Percentiles rank a stretch among this genome's conserved stretches.
These are phyloP conservation scores for Russula earlei DNA, from an alignment of 768 basidiomycete species.

Conservation along the genomic window DNA sequence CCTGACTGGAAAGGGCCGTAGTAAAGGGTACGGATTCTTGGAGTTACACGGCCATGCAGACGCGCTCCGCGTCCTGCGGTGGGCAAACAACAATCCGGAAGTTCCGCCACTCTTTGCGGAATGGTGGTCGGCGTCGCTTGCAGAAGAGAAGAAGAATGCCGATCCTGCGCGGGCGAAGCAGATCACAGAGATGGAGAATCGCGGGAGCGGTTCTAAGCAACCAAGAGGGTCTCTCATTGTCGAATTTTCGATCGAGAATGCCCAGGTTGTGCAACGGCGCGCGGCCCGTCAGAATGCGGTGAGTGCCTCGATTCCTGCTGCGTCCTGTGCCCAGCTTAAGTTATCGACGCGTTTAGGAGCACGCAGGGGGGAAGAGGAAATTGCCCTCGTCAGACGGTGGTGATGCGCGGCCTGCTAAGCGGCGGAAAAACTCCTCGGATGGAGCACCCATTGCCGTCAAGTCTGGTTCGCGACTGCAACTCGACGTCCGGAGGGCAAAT, in stretches of 20 bases:
- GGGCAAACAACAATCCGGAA: conserved; percentile 84
- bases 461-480: not conserved
- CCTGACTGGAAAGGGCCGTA: conserved; percentile 75
- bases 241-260: conserved; percentile 96
- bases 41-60: conserved; percentile 85
- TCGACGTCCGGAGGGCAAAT: not conserved
- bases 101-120: conserved; percentile 54
- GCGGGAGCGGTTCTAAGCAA: conserved; percentile 36
- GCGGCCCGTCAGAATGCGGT: conserved; percentile 41
- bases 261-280: conserved; percentile 78
- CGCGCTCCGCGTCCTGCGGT: conserved; percentile 82
- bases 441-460: not conserved
- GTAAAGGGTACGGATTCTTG: conserved; percentile 92
- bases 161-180: conserved; percentile 48
- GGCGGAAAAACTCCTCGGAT: not conserved
- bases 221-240: conserved; percentile 55
- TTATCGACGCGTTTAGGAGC: not conserved
- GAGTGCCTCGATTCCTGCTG: not conserved
- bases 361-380: conserved; percentile 1
- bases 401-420: not conserved
- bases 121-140: conserved; percentile 81
- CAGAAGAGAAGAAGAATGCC: conserved; percentile 38
- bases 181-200: conserved; percentile 43
- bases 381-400: not conserved
- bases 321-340: not conserved